Evolutionary conservation across 495 filamentous ascomycete genomes (phyloP), one percentile per base, ranked within the genome.

Genomic region (Aspergillus cavernicola): DNA sequence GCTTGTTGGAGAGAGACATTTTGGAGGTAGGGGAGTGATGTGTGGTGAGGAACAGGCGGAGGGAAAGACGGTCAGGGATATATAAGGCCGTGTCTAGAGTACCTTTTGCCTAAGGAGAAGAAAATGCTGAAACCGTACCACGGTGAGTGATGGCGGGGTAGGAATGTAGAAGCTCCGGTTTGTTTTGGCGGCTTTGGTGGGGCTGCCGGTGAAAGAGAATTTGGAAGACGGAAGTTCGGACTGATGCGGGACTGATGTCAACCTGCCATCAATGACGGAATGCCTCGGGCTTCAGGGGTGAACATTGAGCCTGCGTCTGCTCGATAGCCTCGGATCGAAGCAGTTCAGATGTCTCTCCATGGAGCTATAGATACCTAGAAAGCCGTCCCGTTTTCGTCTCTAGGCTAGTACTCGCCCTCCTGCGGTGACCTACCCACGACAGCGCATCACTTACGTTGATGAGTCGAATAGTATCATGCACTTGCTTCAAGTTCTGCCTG

Each of bases 1-100:
- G 88, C 82, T 97, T 99, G 82, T 86, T 97, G 55, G 90, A 87
- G 69, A 99, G 89, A 84, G 95, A 97, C 93, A 99, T 99, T 56
- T 66, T 86, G 24, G 12, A 8, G 13, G 23, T 11, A 23, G 15
- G 26, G 13, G 53, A 38, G 40, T 51, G 39, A 42, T 56, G 50
- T 33, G 44, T 26, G 22, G 41, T 36, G 33, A 40, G 32, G 24
- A 19, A 53, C 35, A 42, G 36, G 16, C 18, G 15, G 36, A 26
- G 42, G 40, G 44, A 29, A 44, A 13, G 31, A 33, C 26, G 26
- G 12, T 29, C 43, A 37, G 38, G 49, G 40, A 44, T 41, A 48
- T 43, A 48, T 35, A 50, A 33, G 16, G 8, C 15, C 11, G n/a
- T 13, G 26, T 46, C 42, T 33, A 12, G 22, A 46, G 42, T 43